Conservation (phyloP, 2,329 filamentous ascomycete genomes). For the Diaporthe sp. region DNA sequence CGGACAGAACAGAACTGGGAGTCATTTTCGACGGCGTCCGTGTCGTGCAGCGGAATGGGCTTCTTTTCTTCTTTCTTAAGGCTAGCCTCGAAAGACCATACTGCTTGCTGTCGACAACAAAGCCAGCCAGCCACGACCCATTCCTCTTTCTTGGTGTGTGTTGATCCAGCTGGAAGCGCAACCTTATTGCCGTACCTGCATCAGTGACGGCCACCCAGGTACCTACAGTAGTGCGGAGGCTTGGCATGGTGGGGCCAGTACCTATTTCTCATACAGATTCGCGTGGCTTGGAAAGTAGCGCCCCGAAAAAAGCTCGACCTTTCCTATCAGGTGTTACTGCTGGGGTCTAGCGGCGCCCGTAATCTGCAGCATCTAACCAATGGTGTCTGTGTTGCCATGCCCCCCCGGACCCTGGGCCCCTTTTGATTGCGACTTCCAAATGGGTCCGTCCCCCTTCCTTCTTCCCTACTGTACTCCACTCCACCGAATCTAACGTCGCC, state of each 20-base stretch:
- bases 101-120: slow-evolving; percentile 6
- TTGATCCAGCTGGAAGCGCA: neutral
- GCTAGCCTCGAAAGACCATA: neutral
- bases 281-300: neutral
- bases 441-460: slow-evolving; percentile 37
- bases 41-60: slow-evolving; percentile 17
- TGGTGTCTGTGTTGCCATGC: neutral
- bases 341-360: slow-evolving; percentile 8
- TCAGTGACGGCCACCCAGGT: slow-evolving; percentile 9
- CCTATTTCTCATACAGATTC: neutral
- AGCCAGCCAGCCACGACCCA: slow-evolving; percentile 14
- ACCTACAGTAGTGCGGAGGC: neutral
- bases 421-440: slow-evolving; percentile 42
- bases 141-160: slow-evolving; percentile 3
- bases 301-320: slow-evolving; percentile 7
- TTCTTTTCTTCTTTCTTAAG: neutral
- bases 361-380: slow-evolving; percentile 35
- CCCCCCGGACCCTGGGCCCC: slow-evolving; percentile 27
- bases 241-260: neutral
- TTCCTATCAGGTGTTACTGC: slow-evolving; percentile 28
- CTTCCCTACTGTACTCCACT: slow-evolving; percentile 30
- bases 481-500: slow-evolving; percentile 36
- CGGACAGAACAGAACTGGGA: neutral
- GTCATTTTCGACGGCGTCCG: neutral
- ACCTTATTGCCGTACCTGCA: slow-evolving; percentile 38